Evolutionary conservation across 2,329 filamentous ascomycete genomes (phyloP).

Genomic region (Aspergillus jensenii): DNA sequence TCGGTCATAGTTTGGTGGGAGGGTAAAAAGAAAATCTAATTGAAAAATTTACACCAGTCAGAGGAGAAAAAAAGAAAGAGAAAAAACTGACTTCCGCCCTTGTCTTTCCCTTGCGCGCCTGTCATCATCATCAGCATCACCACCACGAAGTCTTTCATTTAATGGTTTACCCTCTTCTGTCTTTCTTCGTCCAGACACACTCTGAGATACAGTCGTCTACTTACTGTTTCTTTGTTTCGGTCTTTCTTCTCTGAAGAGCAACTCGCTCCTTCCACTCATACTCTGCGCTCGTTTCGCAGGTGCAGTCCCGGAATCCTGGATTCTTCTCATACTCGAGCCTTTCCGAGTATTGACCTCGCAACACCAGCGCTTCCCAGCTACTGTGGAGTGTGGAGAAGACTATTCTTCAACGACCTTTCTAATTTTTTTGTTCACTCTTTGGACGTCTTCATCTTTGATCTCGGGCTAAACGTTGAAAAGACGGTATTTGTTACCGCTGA

Average conservation of each 20-base stretch:
- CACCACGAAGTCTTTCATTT: background rate
- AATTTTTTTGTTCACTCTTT: background rate
- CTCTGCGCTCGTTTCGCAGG: too few relatives aligned
- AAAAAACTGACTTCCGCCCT: background rate
- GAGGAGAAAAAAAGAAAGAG: constrained; percentile 5
- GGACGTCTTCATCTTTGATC: background rate
- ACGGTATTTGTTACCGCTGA: too few relatives aligned
- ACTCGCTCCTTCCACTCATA: too few relatives aligned
- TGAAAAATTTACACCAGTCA: background rate
- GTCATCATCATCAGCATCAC: background rate
- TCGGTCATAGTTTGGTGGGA: background rate
- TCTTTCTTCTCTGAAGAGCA: background rate
- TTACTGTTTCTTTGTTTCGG: background rate
- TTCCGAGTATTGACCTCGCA: background rate
- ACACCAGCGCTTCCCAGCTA: background rate
- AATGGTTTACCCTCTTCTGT: background rate
- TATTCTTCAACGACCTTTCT: background rate
- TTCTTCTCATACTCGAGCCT: background rate
- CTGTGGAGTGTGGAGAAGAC: background rate
- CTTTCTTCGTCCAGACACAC: background rate
- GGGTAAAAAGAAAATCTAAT: background rate
- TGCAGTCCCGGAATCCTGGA: background rate
- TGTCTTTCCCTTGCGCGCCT: background rate
- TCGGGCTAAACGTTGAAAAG: background rate
- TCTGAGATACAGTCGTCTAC: background rate